Percentiles rank a stretch among this genome's conserved stretches.
Evolutionary conservation across 106 monocot genomes (phyloP).

Genomic region (Platanthera zijinensis): DNA sequence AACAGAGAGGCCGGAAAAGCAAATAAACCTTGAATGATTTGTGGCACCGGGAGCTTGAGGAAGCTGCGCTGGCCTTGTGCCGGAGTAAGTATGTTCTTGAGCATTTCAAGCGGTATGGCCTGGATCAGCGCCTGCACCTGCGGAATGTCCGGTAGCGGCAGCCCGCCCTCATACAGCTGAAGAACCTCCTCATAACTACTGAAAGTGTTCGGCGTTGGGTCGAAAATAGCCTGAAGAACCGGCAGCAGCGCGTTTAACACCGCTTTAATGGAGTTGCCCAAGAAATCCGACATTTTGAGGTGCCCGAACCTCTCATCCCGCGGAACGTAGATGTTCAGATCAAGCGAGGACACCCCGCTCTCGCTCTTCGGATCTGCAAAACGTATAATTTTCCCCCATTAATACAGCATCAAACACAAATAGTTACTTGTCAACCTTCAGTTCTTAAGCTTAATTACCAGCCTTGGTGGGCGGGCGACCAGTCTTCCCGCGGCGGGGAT

Average conservation of each 20-base stretch:
- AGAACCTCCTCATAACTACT: conserved; percentile 61
- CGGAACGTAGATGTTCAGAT: conserved; percentile 68
- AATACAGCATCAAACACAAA: neutral
- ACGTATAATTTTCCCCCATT: neutral
- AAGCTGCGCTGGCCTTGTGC: neutral
- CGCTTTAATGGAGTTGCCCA: conserved; percentile 50
- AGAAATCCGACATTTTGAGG: conserved; percentile 80
- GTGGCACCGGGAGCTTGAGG: conserved; percentile 22
- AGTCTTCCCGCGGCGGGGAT: conserved; percentile 62
- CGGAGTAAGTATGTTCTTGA: neutral
- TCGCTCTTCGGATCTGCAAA: conserved; percentile 58
- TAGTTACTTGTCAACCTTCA: neutral
- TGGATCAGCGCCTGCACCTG: conserved; percentile 24
- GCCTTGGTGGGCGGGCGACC: conserved; percentile 28
- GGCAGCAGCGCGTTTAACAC: conserved; percentile 39
- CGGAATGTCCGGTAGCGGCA: conserved; percentile 25
- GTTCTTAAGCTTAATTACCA: neutral
- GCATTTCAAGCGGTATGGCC: conserved; percentile 10
- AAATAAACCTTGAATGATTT: conserved; percentile 6
- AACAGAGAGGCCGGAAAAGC: neutral
- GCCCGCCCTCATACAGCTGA: conserved; percentile 54
- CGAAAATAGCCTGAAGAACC: conserved; percentile 25
- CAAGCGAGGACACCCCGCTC: conserved; percentile 36
- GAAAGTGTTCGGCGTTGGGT: conserved; percentile 52
- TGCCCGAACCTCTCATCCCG: conserved; percentile 87